Evolutionary conservation across 352 stramenopile species (phyloP).

Genomic region (Phytophthora cactorum): DNA sequence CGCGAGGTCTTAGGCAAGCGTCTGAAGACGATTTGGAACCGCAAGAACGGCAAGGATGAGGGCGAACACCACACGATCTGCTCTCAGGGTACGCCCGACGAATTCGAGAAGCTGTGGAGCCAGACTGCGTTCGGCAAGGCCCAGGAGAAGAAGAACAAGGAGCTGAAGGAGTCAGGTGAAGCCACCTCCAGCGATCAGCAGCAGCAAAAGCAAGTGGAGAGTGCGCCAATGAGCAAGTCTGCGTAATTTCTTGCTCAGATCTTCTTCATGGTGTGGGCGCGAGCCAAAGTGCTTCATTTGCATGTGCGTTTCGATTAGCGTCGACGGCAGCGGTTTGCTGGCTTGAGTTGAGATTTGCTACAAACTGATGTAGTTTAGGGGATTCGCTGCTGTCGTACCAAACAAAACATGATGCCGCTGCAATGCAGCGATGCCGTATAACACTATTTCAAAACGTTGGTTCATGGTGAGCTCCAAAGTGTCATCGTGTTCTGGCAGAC

Average conservation of each 20-base stretch:
- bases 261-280: not conserved
- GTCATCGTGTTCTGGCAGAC: too few relatives aligned
- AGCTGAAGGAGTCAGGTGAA: slow-evolving; percentile 55
- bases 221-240: slow-evolving; percentile 19
- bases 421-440: not conserved
- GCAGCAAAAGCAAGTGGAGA: slow-evolving; percentile 30
- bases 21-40: slow-evolving; percentile 84
- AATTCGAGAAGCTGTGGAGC: slow-evolving; percentile 81
- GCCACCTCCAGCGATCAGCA: slow-evolving; percentile 5
- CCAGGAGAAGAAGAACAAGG: slow-evolving; percentile 63
- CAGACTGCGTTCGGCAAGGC: slow-evolving; percentile 75
- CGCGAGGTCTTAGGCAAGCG: slow-evolving; percentile 65
- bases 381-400: not conserved
- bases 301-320: not conserved
- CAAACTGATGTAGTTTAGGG: not conserved
- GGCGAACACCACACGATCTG: slow-evolving; percentile 71
- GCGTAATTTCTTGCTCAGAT: slow-evolving; percentile 8
- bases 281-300: slow-evolving; percentile 1
- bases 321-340: not conserved
- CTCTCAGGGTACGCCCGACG: slow-evolving; percentile 57
- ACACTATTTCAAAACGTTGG: not conserved
- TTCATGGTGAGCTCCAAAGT: not conserved
- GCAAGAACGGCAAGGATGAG: slow-evolving; percentile 64
- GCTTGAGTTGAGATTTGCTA: not conserved
- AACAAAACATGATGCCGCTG: not conserved